Conservation (phyloP, 2,329 filamentous ascomycete genomes). For the Neofusicoccum cordaticola region DNA sequence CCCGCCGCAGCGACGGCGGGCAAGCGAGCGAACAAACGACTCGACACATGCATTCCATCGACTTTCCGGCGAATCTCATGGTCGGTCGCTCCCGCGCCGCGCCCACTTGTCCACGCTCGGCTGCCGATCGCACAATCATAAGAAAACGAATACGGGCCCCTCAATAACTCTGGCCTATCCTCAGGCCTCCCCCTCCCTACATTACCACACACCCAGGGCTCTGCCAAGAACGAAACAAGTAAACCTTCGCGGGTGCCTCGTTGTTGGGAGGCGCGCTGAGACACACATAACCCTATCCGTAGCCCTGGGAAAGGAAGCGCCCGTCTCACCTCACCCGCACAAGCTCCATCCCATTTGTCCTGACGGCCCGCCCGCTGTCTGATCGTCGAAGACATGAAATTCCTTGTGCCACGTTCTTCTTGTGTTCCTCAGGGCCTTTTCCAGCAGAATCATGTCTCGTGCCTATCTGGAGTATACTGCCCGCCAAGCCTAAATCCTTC, state of each 20-base stretch:
- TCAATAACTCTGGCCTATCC: background rate
- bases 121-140: background rate
- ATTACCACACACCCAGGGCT: background rate
- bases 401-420: background rate
- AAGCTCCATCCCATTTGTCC: too few species aligned
- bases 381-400: background rate
- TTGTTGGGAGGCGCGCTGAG: slow-evolving; percentile 4
- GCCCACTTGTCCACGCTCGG: background rate
- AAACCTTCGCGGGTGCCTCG: background rate
- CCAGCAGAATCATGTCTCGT: background rate
- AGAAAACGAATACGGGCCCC: slow-evolving; percentile 13
- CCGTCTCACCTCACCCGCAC: background rate
- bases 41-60: background rate
- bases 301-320: background rate
- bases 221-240: background rate
- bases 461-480: background rate
- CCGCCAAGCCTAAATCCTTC: background rate
- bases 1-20: background rate
- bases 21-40: background rate
- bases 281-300: slow-evolving; percentile 5
- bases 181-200: background rate
- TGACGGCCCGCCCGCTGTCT: background rate
- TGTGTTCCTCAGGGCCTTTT: background rate
- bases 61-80: background rate
- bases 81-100: background rate